A percentile compares a stretch with the other conserved stretches of the same genome.
Conservation (phyloP, 495 filamentous ascomycete species). For the Filosporella fistucella region DNA sequence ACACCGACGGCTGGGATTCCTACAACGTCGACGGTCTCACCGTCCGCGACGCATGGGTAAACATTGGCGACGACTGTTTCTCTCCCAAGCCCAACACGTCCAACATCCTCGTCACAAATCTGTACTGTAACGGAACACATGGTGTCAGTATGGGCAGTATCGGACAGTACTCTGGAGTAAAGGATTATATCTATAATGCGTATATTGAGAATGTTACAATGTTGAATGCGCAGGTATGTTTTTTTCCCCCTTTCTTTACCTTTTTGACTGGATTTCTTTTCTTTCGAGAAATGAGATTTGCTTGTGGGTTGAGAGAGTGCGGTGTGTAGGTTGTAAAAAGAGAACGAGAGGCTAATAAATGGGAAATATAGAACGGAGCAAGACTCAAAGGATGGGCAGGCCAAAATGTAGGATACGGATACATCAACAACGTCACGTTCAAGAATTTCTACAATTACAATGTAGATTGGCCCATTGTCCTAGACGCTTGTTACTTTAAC, state of each 20-base stretch:
- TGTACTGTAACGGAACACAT: conserved; percentile 25
- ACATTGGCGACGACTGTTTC: conserved; percentile 39
- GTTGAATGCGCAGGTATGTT: conserved; percentile 38
- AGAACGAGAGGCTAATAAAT: too few relatives aligned
- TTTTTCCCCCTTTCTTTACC: background rate
- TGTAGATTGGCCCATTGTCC: conserved; percentile 46
- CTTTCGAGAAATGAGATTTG: too few relatives aligned
- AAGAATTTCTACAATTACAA: conserved; percentile 51
- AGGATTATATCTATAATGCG: conserved; percentile 35
- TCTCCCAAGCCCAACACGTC: conserved; percentile 37
- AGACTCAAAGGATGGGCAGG: conserved; percentile 55
- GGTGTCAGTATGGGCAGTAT: conserved; percentile 38
- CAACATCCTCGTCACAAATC: conserved; percentile 31
- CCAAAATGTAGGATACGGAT: conserved; percentile 47
- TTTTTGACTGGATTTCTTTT: too few relatives aligned
- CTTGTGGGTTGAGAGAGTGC: too few relatives aligned
- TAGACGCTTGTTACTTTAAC: conserved; percentile 57
- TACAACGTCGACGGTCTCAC: conserved; percentile 29
- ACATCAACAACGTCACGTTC: conserved; percentile 55
- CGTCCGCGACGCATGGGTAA: conserved; percentile 29
- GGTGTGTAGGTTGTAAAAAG: too few relatives aligned
- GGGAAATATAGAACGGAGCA: conserved; percentile 39
- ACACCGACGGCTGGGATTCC: conserved; percentile 38
- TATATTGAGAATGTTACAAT: conserved; percentile 36
- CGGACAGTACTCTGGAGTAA: conserved; percentile 45